Conservation (phyloP, 1,284 basidiomycete species). For the Rhodotorula sp. region DNA sequence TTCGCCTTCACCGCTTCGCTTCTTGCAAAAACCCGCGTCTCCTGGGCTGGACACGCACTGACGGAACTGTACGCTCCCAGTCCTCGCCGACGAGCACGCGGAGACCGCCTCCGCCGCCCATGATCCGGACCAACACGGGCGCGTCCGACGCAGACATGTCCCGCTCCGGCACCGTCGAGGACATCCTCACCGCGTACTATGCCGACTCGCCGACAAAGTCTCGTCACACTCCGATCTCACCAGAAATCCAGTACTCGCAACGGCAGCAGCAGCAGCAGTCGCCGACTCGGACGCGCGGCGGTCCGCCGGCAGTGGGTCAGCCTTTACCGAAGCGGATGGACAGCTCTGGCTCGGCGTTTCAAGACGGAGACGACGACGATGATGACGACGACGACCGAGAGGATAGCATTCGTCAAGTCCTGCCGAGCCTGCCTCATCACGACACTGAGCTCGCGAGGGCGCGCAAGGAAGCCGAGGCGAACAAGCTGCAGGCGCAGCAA, state of each 20-base stretch:
- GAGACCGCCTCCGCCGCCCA: background rate
- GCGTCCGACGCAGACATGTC: background rate
- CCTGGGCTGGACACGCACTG: background rate
- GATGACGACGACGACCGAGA: background rate
- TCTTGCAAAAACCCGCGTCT: background rate
- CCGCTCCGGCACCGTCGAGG: slow-evolving; percentile 23
- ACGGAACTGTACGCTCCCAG: background rate
- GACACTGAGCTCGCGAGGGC: background rate
- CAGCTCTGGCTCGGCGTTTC: slow-evolving; percentile 5
- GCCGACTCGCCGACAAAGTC: slow-evolving; percentile 31
- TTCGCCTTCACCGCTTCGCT: background rate
- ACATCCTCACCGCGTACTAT: slow-evolving; percentile 27
- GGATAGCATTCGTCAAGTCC: background rate
- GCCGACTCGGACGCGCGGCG: background rate
- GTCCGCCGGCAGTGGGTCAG: background rate
- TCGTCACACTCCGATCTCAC: background rate
- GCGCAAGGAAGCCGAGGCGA: background rate
- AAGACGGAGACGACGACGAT: background rate
- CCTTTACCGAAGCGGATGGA: slow-evolving; percentile 6
- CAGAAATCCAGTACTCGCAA: background rate
- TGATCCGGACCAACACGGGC: background rate
- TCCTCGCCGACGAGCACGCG: background rate
- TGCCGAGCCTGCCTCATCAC: background rate
- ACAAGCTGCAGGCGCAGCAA: background rate
- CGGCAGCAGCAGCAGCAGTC: background rate